Evolutionary conservation across 2,329 filamentous ascomycete species (phyloP), one percentile per base, ranked within the genome.

Genomic region (Aspergillus novoparasiticus): DNA sequence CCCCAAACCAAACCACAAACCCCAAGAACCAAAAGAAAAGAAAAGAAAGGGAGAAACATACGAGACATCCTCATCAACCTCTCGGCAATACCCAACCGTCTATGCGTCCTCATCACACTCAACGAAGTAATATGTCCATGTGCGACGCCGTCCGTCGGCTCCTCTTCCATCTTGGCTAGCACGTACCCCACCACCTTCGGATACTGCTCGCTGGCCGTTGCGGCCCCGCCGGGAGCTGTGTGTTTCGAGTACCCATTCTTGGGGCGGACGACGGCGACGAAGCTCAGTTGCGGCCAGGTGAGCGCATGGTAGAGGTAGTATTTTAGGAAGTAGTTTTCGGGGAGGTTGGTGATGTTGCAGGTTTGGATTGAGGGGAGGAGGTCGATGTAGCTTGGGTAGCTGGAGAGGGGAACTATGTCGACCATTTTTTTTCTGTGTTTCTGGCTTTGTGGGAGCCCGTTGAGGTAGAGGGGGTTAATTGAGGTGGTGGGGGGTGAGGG

Each of bases 301-400:
- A 98, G 89, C 19, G 94, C 94, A 81, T 99, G 95, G 87, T 99
- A 99, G 75, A 99, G 89, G 84, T 99, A 99, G 86, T 99, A 99
- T 86, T 99, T 99, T 82, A 97, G 92, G 80, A 98, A 98, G 87
- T 99, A 99, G 85, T 99, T 99, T 81, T 99, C 95, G 69, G 95
- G 95, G 59, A 99, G 87, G 84, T 99, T 99, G 79, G 96, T 96
- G 78, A 99, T 94, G 84, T 99, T 98, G 76, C 94, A 94, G 80
- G 96, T 93, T 83, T 99, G 95, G 77, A 99, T 90, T 68, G 92
- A 85, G 69, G 88, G 90, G 70, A 99, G 89, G 68, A 95, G 84
- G 69, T 94, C 90, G 81, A 99, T 96, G 82, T 98, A 79, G 66
- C 81, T 80, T 61, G 76, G 78, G 73, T 78, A 82, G 50, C 77